A percentile compares a stretch with the other conserved stretches of the same genome.
Conservation (phyloP, 2,329 filamentous ascomycete species). For the Aspergillus ochraceoroseus region DNA sequence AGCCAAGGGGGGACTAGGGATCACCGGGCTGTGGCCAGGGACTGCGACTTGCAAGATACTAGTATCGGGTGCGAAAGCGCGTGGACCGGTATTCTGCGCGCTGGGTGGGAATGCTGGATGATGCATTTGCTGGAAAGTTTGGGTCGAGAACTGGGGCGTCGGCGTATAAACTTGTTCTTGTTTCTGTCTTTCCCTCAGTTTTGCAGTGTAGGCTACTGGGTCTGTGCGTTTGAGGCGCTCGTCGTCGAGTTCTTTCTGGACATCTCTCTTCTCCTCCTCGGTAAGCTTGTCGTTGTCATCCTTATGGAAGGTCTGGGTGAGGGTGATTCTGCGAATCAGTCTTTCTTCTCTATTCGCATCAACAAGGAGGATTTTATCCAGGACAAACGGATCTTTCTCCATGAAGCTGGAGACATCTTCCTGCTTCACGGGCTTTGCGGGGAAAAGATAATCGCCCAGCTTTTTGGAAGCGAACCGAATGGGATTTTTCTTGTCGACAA, state of each 20-base stretch:
- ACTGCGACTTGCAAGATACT: conserved; percentile 12
- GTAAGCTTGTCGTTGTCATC: conserved; percentile 62
- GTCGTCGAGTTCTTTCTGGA: conserved; percentile 44
- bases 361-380: conserved; percentile 52
- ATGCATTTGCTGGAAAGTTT: not conserved
- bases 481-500: conserved; percentile 78
- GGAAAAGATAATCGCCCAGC: conserved; percentile 53
- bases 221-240: conserved; percentile 39
- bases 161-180: not conserved
- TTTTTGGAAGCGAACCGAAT: conserved; percentile 59
- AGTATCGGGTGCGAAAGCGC: conserved; percentile 24
- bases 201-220: conserved; percentile 30
- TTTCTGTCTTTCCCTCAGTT: conserved; percentile 21
- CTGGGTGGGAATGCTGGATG: conserved; percentile 5
- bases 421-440: conserved; percentile 51
- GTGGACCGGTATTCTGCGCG: conserved; percentile 20
- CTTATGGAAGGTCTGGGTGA: conserved; percentile 68
- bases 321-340: conserved; percentile 49
- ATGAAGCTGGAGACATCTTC: conserved; percentile 51
- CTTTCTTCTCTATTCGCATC: conserved; percentile 18
- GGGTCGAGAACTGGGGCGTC: not conserved
- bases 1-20: not conserved
- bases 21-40: not conserved
- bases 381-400: conserved; percentile 56
- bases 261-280: conserved; percentile 56